These are phyloP conservation scores for Betula pendula DNA, from an alignment of 306 rosid species.

Conservation along the genomic window DNA sequence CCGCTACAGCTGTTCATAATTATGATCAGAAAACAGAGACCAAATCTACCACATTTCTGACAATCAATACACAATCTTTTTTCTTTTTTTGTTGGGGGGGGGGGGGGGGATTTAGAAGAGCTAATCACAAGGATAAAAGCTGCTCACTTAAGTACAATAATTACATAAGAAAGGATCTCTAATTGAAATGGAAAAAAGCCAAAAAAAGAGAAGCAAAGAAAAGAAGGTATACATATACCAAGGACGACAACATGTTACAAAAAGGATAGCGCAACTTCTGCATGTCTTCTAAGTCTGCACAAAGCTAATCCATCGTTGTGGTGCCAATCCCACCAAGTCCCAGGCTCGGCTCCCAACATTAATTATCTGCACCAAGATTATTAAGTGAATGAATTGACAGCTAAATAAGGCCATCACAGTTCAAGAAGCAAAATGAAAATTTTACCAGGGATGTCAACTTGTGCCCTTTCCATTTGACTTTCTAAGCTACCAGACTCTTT, in stretches of 20 bases:
- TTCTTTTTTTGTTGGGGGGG: neutral
- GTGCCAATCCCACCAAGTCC: conserved; percentile 5
- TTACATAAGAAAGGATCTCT: conserved; percentile 8
- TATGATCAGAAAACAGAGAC: neutral
- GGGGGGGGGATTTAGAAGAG: neutral
- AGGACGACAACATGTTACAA: neutral
- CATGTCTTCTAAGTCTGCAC: conserved; percentile 7
- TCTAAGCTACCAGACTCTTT: conserved; percentile 27
- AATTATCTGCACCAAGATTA: conserved; percentile 25
- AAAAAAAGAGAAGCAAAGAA: neutral
- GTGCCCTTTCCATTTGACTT: conserved; percentile 3
- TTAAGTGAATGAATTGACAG: conserved; percentile 1
- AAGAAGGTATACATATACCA: neutral
- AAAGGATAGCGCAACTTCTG: conserved; percentile 4
- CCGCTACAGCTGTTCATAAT: neutral
- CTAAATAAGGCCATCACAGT: conserved; percentile 1
- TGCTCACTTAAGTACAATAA: neutral
- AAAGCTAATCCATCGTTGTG: conserved; percentile 9
- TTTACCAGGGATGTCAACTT: conserved; percentile 36
- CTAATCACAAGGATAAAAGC: neutral
- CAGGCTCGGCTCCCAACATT: neutral
- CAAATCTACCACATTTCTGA: neutral
- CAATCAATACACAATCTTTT: neutral
- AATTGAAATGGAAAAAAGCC: neutral
- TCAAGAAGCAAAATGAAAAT: conserved; percentile 8